phyloP scores from a whole-genome alignment of 495 filamentous ascomycete genomes.

The Niebla homalea region DNA sequence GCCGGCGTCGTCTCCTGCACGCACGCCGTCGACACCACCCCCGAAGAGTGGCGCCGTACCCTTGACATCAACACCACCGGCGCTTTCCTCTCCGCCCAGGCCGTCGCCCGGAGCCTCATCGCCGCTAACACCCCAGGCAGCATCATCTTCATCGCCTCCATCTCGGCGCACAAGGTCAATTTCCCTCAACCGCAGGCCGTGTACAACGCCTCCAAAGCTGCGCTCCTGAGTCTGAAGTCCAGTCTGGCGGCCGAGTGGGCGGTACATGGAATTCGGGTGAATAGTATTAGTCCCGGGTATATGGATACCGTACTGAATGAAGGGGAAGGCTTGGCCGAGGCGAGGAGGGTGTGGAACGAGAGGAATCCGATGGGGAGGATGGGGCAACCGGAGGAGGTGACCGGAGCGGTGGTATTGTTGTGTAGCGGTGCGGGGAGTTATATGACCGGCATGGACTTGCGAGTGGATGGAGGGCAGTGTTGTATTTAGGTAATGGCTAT shows the following conservation, averaged over 20 bases:
- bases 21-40: constrained; percentile 41
- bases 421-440: constrained; percentile 49
- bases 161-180: constrained; percentile 47
- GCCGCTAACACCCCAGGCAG: constrained; percentile 33
- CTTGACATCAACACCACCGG: constrained; percentile 58
- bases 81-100: constrained; percentile 49
- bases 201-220: constrained; percentile 33
- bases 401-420: constrained; percentile 53
- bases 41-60: constrained; percentile 41
- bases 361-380: constrained; percentile 58
- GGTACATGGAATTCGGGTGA: constrained; percentile 49
- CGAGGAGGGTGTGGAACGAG: constrained; percentile 42
- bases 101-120: constrained; percentile 38
- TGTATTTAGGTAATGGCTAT: constrained; percentile 9
- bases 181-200: constrained; percentile 32
- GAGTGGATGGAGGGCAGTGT: constrained; percentile 38
- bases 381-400: constrained; percentile 50
- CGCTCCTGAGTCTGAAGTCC: constrained; percentile 21
- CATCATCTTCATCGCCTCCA: constrained; percentile 52
- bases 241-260: constrained; percentile 36
- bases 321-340: constrained; percentile 42
- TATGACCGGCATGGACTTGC: constrained; percentile 51
- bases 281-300: constrained; percentile 59
- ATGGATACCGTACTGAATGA: constrained; percentile 74
- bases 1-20: constrained; percentile 52